phyloP scores from a whole-genome alignment of 768 basidiomycete genomes.

The Tulasnella sp. region DNA sequence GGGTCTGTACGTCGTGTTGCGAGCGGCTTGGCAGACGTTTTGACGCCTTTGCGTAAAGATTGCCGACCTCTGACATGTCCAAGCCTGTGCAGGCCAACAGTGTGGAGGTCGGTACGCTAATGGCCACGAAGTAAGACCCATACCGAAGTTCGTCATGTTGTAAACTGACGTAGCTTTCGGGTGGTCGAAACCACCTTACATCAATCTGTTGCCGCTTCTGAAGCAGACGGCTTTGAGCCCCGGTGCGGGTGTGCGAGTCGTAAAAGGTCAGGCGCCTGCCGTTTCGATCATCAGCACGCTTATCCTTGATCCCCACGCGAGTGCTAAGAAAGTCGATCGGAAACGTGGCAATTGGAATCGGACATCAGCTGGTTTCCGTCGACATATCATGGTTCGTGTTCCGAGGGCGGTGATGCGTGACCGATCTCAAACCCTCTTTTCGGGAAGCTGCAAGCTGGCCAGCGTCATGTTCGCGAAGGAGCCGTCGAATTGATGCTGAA shows the following conservation, averaged over 20 bases:
- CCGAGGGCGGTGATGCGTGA: background rate
- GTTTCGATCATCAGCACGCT: background rate
- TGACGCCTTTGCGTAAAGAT: background rate
- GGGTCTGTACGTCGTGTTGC: constrained; percentile 29
- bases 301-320: background rate
- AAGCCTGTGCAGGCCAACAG: background rate
- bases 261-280: constrained; percentile 35
- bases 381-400: background rate
- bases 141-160: background rate
- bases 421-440: background rate
- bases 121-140: background rate
- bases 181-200: constrained; percentile 19
- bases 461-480: constrained; percentile 38
- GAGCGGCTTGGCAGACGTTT: background rate
- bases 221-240: constrained; percentile 36
- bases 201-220: constrained; percentile 41
- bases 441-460: constrained; percentile 42
- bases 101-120: background rate
- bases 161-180: constrained; percentile 15
- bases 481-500: constrained; percentile 31
- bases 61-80: background rate
- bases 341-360: background rate
- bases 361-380: background rate
- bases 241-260: constrained; percentile 45
- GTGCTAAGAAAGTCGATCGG: background rate